Percentiles rank a stretch among this genome's conserved stretches.
These are phyloP conservation scores for Arthrobotrys musiformis DNA, from an alignment of 2,329 filamentous ascomycete genomes.

Conservation along the genomic window DNA sequence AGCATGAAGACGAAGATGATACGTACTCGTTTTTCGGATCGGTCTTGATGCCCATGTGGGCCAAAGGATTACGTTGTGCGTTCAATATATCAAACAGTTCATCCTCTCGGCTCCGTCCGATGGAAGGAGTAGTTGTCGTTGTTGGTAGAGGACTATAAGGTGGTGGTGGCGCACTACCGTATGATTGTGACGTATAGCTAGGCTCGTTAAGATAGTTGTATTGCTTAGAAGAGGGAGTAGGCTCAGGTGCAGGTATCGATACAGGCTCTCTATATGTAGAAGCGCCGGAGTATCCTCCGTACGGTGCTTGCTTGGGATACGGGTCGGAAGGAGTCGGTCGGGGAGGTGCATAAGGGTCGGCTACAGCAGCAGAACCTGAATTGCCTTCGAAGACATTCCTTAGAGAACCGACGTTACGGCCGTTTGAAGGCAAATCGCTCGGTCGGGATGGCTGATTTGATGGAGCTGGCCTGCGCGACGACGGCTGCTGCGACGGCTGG, in stretches of 20 bases:
- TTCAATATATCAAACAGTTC: conserved; percentile 46
- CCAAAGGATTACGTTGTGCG: conserved; percentile 41
- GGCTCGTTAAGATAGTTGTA: conserved; percentile 45
- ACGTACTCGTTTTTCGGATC: conserved; percentile 40
- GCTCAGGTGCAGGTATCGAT: conserved; percentile 29
- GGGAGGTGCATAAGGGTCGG: conserved; percentile 38
- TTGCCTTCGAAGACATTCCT: conserved; percentile 24
- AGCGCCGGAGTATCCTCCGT: conserved; percentile 17
- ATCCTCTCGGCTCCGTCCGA: conserved; percentile 39
- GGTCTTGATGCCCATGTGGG: conserved; percentile 39
- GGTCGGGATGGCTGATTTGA: conserved; percentile 46
- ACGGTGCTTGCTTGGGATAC: conserved; percentile 35
- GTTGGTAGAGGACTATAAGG: conserved; percentile 39
- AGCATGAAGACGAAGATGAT: background rate
- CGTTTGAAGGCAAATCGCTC: conserved; percentile 17
- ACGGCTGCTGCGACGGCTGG: conserved; percentile 8
- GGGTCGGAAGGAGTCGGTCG: conserved; percentile 46
- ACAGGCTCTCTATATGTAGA: conserved; percentile 33
- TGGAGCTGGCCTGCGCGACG: conserved; percentile 23
- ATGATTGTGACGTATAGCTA: conserved; percentile 25
- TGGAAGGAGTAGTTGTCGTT: background rate
- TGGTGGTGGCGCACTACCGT: conserved; percentile 46
- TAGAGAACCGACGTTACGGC: conserved; percentile 10
- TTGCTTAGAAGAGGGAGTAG: conserved; percentile 32
- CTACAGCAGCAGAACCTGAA: conserved; percentile 13